Conservation (phyloP, 78 protist species). For the Dictyostelium capitatum region DNA sequence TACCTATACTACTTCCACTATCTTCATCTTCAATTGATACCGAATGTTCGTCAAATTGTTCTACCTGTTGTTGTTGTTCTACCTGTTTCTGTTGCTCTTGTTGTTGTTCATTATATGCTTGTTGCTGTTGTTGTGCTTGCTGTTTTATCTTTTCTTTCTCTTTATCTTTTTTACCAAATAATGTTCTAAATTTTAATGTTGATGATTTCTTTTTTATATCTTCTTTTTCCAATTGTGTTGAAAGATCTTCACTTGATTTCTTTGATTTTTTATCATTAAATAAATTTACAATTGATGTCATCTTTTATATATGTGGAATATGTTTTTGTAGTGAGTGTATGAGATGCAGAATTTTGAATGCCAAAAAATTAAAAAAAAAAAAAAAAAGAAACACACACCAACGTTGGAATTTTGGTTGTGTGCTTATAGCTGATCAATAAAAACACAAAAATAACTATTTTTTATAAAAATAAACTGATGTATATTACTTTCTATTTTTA, state of each 20-base stretch:
- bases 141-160: conserved; percentile 19
- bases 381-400: too few relatives aligned
- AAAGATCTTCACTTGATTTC: not conserved
- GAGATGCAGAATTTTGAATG: not conserved
- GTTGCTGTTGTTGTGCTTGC: conserved; percentile 6
- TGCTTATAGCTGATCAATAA: too few relatives aligned
- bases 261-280: conserved; percentile 12
- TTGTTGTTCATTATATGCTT: conserved; percentile 9
- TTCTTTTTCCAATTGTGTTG: not conserved
- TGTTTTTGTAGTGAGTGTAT: not conserved
- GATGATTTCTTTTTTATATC: not conserved
- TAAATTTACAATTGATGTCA: conserved; percentile 19
- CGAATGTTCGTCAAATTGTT: not conserved
- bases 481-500: too few relatives aligned
- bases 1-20: too few relatives aligned
- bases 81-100: not conserved
- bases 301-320: not conserved
- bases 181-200: conserved; percentile 20
- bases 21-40: not conserved
- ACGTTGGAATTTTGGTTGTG: too few relatives aligned
- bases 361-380: too few relatives aligned
- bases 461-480: too few relatives aligned
- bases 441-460: too few relatives aligned
- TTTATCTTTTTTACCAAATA: conserved; percentile 7
- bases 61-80: not conserved